phyloP scores from a whole-genome alignment of 75 land plant species.

The Cunninghamia lanceolata region DNA sequence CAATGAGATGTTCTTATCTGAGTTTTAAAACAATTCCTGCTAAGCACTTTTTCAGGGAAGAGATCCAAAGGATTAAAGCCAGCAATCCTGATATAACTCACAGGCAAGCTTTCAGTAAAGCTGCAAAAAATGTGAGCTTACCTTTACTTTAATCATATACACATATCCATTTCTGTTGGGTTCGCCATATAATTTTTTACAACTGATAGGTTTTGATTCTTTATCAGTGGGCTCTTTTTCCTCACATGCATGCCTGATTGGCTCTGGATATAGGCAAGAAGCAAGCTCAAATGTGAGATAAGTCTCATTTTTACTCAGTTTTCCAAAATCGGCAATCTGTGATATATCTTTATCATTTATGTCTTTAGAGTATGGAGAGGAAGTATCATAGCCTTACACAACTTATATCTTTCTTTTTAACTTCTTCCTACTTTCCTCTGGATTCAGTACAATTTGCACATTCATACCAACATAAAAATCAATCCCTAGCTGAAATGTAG shows the following conservation, averaged over 20 bases:
- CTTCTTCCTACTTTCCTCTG: too few species aligned
- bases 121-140: slow-evolving; percentile 17
- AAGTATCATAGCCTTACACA: background rate
- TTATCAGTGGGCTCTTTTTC: slow-evolving; percentile 8
- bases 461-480: too few species aligned
- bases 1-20: background rate
- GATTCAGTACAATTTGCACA: background rate
- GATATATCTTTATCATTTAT: too few species aligned
- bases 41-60: slow-evolving; percentile 2
- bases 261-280: background rate
- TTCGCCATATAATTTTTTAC: background rate
- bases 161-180: background rate
- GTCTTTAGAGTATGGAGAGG: background rate
- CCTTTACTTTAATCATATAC: background rate
- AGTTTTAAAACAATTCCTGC: background rate
- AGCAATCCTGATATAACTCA: slow-evolving; percentile 14
- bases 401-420: too few species aligned
- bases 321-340: background rate
- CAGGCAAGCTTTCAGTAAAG: slow-evolving; percentile 16
- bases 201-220: background rate
- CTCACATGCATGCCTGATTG: background rate
- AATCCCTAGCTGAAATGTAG: too few species aligned
- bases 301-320: too few species aligned
- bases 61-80: slow-evolving; percentile 18
- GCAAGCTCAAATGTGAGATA: background rate